Conservation (phyloP, 371 early-diverging fungal genomes). For the Cokeromyces recurvatus region DNA sequence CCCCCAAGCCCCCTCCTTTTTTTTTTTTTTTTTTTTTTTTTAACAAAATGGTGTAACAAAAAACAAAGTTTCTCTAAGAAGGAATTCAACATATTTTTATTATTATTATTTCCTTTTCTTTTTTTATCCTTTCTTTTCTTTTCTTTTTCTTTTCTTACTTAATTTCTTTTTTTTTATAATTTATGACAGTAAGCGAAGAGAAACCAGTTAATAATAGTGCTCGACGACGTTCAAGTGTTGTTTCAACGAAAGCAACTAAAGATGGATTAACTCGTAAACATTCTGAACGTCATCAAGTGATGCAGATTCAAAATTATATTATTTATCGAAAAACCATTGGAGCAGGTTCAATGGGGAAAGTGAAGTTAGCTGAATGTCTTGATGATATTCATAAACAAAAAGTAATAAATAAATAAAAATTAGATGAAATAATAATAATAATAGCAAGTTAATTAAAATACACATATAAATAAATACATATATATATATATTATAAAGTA, state of each 20-base stretch:
- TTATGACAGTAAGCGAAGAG: neutral
- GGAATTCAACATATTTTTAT: neutral
- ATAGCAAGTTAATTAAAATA: neutral
- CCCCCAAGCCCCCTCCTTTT: no score
- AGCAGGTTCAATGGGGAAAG: slow-evolving; percentile 97
- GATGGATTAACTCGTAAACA: slow-evolving; percentile 7
- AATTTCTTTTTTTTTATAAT: neutral
- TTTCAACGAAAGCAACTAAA: slow-evolving; percentile 1
- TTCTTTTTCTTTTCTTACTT: slow-evolving; percentile 1
- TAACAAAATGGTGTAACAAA: no score
- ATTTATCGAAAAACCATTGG: slow-evolving; percentile 83
- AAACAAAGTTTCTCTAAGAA: neutral
- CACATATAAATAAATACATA: no score
- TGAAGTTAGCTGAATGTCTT: slow-evolving; percentile 80
- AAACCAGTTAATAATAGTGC: no score
- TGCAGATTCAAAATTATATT: slow-evolving; percentile 41
- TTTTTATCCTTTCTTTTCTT: neutral
- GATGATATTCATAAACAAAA: slow-evolving; percentile 35
- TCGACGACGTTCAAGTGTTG: no score
- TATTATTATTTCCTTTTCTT: neutral
- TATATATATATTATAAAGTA: slow-evolving; percentile 26
- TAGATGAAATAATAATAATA: no score
- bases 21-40: no score
- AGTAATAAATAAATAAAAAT: slow-evolving; percentile 22
- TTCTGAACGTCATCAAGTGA: slow-evolving; percentile 33